Conservation (phyloP, 305 asterid species). For the Fraxinus sp. region DNA sequence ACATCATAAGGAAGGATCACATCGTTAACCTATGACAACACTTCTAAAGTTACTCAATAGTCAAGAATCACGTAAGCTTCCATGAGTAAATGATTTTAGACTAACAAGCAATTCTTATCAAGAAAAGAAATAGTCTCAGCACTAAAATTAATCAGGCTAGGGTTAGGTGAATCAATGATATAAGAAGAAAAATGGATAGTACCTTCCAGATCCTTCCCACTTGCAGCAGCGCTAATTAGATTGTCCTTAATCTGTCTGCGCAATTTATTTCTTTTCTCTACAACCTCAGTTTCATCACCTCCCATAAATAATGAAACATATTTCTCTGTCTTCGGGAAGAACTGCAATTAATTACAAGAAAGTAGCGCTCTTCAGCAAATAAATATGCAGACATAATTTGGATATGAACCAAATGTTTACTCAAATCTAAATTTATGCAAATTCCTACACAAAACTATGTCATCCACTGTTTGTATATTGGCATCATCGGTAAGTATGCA, state of each 20-base stretch:
- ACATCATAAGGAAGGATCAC: neutral
- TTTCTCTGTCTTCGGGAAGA: constrained; percentile 89
- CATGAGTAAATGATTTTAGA: neutral
- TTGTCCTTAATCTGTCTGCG: constrained; percentile 78
- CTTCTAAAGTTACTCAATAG: neutral
- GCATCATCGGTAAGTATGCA: neutral
- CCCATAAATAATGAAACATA: constrained; percentile 79
- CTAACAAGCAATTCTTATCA: neutral
- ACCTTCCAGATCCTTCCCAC: constrained; percentile 98
- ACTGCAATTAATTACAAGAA: constrained; percentile 47
- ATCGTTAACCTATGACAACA: neutral
- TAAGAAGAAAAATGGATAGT: constrained; percentile 3
- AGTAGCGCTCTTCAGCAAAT: neutral
- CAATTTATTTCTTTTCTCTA: constrained; percentile 64
- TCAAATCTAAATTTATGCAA: neutral
- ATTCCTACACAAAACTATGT: neutral
- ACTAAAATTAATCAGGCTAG: neutral
- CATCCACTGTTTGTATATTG: neutral
- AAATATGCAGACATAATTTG: neutral
- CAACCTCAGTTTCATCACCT: constrained; percentile 68
- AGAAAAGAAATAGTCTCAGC: neutral
- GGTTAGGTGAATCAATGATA: neutral
- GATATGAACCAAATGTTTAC: constrained; percentile 10
- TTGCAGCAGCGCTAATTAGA: constrained; percentile 79
- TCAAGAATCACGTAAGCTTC: constrained; percentile 4